These are phyloP conservation scores for Fraxinus americana DNA, from an alignment of 257 asterid species.

Conservation along the genomic window DNA sequence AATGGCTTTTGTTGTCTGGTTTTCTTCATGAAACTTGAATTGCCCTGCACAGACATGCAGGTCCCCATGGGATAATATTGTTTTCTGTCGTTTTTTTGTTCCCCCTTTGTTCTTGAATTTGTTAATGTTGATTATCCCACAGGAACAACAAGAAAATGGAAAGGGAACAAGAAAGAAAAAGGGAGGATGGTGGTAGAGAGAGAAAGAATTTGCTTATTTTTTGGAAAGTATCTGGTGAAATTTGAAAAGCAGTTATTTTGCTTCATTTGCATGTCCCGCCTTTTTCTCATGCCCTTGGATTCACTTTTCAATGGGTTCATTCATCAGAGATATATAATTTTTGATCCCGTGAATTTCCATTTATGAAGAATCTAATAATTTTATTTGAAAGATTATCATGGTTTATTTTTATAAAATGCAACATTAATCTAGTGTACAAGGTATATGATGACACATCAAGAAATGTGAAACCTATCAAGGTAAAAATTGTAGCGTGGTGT, in stretches of 20 bases:
- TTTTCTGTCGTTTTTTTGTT: neutral
- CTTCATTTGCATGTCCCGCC: slow-evolving; percentile 34
- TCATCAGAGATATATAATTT: neutral
- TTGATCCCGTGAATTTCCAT: neutral
- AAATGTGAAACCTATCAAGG: too few relatives aligned
- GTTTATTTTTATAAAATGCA: too few relatives aligned
- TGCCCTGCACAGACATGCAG: slow-evolving; percentile 64
- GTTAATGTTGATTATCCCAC: slow-evolving; percentile 31
- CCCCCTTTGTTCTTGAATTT: neutral
- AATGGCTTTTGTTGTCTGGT: slow-evolving; percentile 23
- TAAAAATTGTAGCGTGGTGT: too few relatives aligned
- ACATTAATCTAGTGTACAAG: too few relatives aligned
- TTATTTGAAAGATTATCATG: too few relatives aligned
- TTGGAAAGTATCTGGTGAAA: slow-evolving; percentile 26
- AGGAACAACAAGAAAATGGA: slow-evolving; percentile 35
- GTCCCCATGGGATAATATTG: slow-evolving; percentile 69
- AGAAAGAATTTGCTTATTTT: slow-evolving; percentile 12
- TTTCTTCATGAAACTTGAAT: slow-evolving; percentile 35
- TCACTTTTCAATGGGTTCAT: neutral
- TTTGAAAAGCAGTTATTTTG: slow-evolving; percentile 15
- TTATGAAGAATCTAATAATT: neutral
- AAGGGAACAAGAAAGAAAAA: slow-evolving; percentile 26
- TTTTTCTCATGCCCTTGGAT: slow-evolving; percentile 39
- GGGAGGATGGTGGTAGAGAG: slow-evolving; percentile 17
- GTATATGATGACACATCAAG: too few relatives aligned